These are phyloP conservation scores for Reutealis trisperma DNA, from an alignment of 345 rosid species.

Conservation along the genomic window DNA sequence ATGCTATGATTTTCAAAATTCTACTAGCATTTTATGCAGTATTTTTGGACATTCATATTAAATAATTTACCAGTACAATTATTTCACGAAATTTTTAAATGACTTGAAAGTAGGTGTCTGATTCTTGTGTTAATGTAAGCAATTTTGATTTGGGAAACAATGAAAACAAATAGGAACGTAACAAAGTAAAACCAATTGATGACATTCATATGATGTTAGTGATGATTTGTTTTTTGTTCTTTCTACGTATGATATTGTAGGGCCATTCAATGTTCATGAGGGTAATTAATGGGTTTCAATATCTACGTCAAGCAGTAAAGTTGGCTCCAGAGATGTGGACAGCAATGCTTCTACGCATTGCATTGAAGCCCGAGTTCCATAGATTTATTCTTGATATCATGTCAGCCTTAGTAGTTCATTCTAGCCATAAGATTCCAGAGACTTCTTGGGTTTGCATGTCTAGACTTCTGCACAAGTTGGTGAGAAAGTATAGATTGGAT, in stretches of 20 bases:
- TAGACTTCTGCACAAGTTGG: constrained; percentile 49
- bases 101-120: no score
- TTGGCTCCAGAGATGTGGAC: constrained; percentile 84
- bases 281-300: constrained; percentile 56
- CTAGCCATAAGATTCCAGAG: constrained; percentile 53
- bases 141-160: neutral
- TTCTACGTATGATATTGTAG: constrained; percentile 31
- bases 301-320: constrained; percentile 60
- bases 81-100: no score
- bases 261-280: constrained; percentile 46
- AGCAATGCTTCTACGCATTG: constrained; percentile 66
- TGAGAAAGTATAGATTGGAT: constrained; percentile 9
- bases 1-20: no score
- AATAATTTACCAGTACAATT: no score
- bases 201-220: neutral
- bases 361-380: constrained; percentile 60
- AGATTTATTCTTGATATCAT: constrained; percentile 51
- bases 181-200: neutral
- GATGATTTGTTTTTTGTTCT: neutral
- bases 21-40: no score
- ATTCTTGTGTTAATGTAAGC: no score
- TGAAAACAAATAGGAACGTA: no score
- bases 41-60: no score
- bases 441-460: constrained; percentile 63
- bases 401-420: constrained; percentile 52